Evolutionary conservation across 371 early-diverging fungal species (phyloP), one percentile per base, ranked within the genome.

Genomic region (Mucor sp.): DNA sequence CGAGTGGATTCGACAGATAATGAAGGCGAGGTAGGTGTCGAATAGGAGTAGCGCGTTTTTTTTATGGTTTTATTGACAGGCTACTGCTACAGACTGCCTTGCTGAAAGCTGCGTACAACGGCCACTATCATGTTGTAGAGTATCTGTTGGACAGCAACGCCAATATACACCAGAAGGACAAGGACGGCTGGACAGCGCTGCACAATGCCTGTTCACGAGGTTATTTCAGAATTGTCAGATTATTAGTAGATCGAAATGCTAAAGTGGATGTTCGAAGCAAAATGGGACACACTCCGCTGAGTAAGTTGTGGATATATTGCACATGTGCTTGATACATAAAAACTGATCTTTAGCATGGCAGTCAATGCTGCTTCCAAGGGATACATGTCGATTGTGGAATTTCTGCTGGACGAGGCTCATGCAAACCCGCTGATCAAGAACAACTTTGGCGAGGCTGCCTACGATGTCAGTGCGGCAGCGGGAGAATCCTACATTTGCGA

Each of bases 171-270:
- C 86, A 86, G 27, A 68, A 79, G 15, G 94, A 94, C 68, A 82
- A 78, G 63, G 93, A 94, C 66, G 94, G 94, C 1, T 95, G 94
- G 93, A 89, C 92, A 11, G 87, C 91, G 0, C 77, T 95, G 17
- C 95, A 94, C 77, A 93, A 91, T 71, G 90, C 91, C 27, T 84
- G 85, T 56, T 79, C 89, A 7, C 66, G 78, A 43, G 90, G 90
- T 3, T 81, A 86, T 63, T 76, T 87, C 15, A 70, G 81, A 25
- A 78, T 91, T 56, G 89, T 88, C 0, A 74, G 80, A 23, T 80
- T 82, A 62, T 76, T 92, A 17, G 68, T 88, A 14, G 83, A 85
- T 44, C 69, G 78, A 43, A 83, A 80, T n/a, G 87, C 86, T 1
- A 74, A 79, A 60, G 83, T 90, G 25, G 82, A 91, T 74, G 82